Conservation (phyloP, 352 stramenopile genomes). For the Blastocystis sp. region DNA sequence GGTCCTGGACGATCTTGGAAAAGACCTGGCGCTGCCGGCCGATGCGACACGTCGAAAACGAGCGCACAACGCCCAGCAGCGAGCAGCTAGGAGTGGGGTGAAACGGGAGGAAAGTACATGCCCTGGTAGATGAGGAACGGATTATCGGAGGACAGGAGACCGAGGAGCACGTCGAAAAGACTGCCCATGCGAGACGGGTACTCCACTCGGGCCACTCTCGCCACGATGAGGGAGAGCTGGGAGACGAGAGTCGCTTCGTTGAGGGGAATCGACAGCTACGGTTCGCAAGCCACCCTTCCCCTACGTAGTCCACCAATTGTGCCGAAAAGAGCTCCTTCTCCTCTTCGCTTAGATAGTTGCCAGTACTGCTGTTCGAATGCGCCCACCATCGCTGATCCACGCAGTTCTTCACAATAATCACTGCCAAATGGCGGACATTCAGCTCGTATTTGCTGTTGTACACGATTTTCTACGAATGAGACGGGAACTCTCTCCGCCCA, state of each 20-base stretch:
- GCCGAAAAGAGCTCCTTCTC: slow-evolving; percentile 7
- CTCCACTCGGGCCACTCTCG: slow-evolving; percentile 36
- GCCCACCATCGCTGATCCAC: slow-evolving; percentile 52
- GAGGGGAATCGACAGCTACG: slow-evolving; percentile 37
- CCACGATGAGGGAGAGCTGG: slow-evolving; percentile 44
- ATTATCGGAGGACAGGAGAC: neutral
- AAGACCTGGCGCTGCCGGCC: slow-evolving; percentile 1
- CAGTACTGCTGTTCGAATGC: neutral
- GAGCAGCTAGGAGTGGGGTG: neutral
- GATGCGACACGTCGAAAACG: slow-evolving; percentile 54
- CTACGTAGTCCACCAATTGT: slow-evolving; percentile 1
- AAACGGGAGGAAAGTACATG: neutral
- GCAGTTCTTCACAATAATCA: slow-evolving; percentile 65
- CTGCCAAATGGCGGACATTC: slow-evolving; percentile 42
- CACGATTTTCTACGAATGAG: slow-evolving; percentile 41
- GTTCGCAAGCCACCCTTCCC: neutral
- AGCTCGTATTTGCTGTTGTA: slow-evolving; percentile 35
- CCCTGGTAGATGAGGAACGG: slow-evolving; percentile 14
- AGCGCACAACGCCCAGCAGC: neutral
- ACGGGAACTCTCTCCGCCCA: neutral
- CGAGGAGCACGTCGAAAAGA: slow-evolving; percentile 7
- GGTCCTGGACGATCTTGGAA: neutral
- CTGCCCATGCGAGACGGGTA: slow-evolving; percentile 40
- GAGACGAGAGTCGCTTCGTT: slow-evolving; percentile 18
- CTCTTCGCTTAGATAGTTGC: slow-evolving; percentile 35